Conservation (phyloP, 768 basidiomycete species). For the Tylopilus cervinicoccineus region DNA sequence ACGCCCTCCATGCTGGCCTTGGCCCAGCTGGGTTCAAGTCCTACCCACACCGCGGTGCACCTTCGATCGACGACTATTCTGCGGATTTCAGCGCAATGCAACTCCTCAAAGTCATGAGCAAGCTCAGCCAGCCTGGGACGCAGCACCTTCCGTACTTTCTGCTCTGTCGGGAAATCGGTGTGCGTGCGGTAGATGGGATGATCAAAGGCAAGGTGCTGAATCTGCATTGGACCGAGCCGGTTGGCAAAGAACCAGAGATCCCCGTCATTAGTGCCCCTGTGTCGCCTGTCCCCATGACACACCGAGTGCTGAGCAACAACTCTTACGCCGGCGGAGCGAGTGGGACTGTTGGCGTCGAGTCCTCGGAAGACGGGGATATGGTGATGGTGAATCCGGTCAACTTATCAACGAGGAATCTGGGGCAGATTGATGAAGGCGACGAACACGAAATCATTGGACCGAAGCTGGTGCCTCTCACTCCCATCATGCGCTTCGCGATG, state of each 20-base stretch:
- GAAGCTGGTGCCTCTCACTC: constrained; percentile 70
- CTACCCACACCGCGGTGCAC: constrained; percentile 34
- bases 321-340: constrained; percentile 33
- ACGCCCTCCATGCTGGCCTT: constrained; percentile 55
- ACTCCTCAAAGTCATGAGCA: constrained; percentile 76
- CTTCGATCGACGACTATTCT: constrained; percentile 43
- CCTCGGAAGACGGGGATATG: constrained; percentile 48
- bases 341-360: constrained; percentile 38
- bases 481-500: constrained; percentile 84
- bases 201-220: constrained; percentile 73
- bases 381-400: constrained; percentile 37
- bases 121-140: constrained; percentile 61
- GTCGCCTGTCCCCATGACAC: constrained; percentile 25
- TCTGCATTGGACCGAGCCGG: constrained; percentile 70
- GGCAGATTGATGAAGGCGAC: constrained; percentile 47
- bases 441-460: constrained; percentile 64
- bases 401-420: constrained; percentile 39
- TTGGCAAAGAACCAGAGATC: constrained; percentile 49
- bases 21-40: constrained; percentile 62
- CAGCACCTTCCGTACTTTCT: constrained; percentile 74
- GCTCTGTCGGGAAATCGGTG: constrained; percentile 80
- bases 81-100: constrained; percentile 77
- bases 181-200: constrained; percentile 81
- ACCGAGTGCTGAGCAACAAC: constrained; percentile 26
- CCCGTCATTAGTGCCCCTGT: constrained; percentile 25